Percentiles rank a stretch among this genome's conserved stretches.
Evolutionary conservation across 2,329 filamentous ascomycete genomes (phyloP).

Genomic region (Torrubiella hemipterigena): DNA sequence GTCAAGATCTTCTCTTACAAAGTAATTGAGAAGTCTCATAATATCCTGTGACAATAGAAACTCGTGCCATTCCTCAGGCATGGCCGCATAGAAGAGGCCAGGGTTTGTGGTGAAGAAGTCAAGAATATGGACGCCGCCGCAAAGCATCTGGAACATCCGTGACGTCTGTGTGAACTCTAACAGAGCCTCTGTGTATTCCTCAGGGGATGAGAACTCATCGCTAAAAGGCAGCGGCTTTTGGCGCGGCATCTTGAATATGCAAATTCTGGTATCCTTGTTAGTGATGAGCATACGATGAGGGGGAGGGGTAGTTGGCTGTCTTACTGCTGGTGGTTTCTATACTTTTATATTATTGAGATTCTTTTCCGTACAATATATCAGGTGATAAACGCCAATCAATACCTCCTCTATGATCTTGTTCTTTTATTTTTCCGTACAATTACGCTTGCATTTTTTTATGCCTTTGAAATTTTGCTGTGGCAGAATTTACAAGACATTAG

Average conservation of each 20-base stretch:
- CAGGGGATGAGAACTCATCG: slow-evolving; percentile 55
- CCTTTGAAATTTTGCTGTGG: too few relatives aligned
- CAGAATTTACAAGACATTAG: too few relatives aligned
- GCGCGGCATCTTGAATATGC: slow-evolving; percentile 37
- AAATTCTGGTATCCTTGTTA: too few relatives aligned
- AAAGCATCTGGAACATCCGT: slow-evolving; percentile 73
- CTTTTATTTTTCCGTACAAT: too few relatives aligned
- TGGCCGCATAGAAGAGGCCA: slow-evolving; percentile 64
- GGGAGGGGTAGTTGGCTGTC: too few relatives aligned
- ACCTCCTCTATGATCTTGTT: too few relatives aligned
- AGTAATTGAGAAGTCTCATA: slow-evolving; percentile 65
- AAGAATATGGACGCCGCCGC: slow-evolving; percentile 90
- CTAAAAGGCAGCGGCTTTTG: slow-evolving; percentile 53
- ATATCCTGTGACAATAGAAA: slow-evolving; percentile 64
- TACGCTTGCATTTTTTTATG: too few relatives aligned
- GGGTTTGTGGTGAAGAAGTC: slow-evolving; percentile 88
- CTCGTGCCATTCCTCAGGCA: slow-evolving; percentile 69
- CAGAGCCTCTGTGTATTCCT: slow-evolving; percentile 69
- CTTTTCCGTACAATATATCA: too few relatives aligned
- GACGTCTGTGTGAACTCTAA: slow-evolving; percentile 65
- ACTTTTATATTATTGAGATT: too few relatives aligned
- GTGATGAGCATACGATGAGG: too few relatives aligned
- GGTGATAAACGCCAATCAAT: too few relatives aligned
- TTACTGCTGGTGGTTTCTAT: too few relatives aligned
- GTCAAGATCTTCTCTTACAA: slow-evolving; percentile 66